phyloP scores from a whole-genome alignment of 2,329 filamentous ascomycete species.

The Colletotrichum viniferum region DNA sequence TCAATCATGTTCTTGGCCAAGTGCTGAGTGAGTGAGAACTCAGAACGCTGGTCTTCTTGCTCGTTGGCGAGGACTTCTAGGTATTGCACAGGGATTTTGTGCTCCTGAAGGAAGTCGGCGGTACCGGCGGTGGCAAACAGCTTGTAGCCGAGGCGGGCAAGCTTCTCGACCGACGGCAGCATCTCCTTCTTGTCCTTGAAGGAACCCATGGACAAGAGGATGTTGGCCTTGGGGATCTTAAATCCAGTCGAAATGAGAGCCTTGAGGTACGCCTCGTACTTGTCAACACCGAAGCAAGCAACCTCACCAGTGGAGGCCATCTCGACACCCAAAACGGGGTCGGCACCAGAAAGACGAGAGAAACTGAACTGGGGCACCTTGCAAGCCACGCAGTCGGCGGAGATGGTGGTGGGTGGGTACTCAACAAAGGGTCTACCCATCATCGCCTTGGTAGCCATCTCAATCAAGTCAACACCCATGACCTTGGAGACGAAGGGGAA shows the following conservation, averaged over 20 bases:
- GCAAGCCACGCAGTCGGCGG: slow-evolving; percentile 86
- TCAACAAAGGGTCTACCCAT: slow-evolving; percentile 81
- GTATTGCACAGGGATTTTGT: slow-evolving; percentile 91
- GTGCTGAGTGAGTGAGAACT: slow-evolving; percentile 97
- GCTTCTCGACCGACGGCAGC: slow-evolving; percentile 87
- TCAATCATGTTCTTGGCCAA: slow-evolving; percentile 98
- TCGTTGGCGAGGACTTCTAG: slow-evolving; percentile 82
- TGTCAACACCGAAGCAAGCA: slow-evolving; percentile 92
- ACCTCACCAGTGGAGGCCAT: slow-evolving; percentile 99
- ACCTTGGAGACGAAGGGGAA: slow-evolving; percentile 99
- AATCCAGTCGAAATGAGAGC: slow-evolving; percentile 95
- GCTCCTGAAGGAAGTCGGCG: slow-evolving; percentile 93
- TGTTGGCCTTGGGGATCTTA: slow-evolving; percentile 93
- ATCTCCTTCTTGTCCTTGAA: slow-evolving; percentile 99
- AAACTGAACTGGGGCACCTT: slow-evolving; percentile 99
- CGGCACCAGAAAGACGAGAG: slow-evolving; percentile 92
- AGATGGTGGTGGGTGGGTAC: slow-evolving; percentile 79
- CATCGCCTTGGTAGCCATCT: slow-evolving; percentile 98
- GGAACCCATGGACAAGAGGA: slow-evolving; percentile 92
- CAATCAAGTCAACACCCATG: slow-evolving; percentile 96
- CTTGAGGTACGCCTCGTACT: slow-evolving; percentile 98
- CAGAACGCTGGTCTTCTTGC: slow-evolving; percentile 85
- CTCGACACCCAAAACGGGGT: slow-evolving; percentile 95
- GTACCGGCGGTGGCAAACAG: slow-evolving; percentile 96
- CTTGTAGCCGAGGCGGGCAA: slow-evolving; percentile 92